phyloP scores from a whole-genome alignment of 2,329 filamentous ascomycete genomes.

The Bretziella fagacearum region DNA sequence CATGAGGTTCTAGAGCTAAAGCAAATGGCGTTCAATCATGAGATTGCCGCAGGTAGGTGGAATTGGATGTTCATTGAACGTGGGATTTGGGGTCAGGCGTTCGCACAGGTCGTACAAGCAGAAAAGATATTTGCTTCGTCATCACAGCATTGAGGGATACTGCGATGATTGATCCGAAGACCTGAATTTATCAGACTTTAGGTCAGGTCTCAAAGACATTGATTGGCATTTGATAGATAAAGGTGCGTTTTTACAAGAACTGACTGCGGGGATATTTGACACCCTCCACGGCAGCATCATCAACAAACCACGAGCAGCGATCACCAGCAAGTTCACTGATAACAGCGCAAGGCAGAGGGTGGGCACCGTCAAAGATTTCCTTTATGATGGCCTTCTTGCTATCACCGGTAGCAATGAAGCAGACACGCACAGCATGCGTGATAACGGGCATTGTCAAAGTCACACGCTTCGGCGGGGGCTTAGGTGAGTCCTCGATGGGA shows the following conservation, averaged over 20 bases:
- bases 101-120: no score
- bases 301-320: constrained; percentile 89
- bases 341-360: constrained; percentile 66
- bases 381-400: constrained; percentile 87
- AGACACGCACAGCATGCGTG: constrained; percentile 68
- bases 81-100: no score
- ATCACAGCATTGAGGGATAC: not conserved
- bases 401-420: constrained; percentile 76
- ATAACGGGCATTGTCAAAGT: constrained; percentile 86
- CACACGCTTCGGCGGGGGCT: constrained; percentile 80
- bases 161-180: not conserved
- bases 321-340: constrained; percentile 75
- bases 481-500: constrained; percentile 81
- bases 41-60: no score
- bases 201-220: not conserved
- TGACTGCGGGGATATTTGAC: constrained; percentile 67
- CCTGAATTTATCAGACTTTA: not conserved
- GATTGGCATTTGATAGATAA: no score
- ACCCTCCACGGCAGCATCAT: constrained; percentile 68
- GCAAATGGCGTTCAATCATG: no score
- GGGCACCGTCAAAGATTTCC: constrained; percentile 75
- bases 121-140: no score
- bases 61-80: no score
- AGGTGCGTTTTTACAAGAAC: constrained; percentile 31
- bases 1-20: no score